Evolutionary conservation across 202 grass and related monocot species (phyloP).

Genomic region (Panicum hallii): DNA sequence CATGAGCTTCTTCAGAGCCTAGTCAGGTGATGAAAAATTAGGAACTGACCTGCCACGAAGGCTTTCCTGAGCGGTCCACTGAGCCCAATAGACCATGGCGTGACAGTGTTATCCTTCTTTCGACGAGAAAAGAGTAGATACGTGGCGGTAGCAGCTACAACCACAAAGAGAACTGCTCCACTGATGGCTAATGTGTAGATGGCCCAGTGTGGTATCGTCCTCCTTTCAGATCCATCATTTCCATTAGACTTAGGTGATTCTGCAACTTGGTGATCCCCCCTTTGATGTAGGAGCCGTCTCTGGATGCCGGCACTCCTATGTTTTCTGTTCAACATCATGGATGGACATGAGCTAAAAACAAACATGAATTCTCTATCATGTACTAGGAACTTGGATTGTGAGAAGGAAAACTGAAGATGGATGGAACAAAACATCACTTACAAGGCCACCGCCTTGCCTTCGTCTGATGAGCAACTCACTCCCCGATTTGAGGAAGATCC

Average conservation of each 20-base stretch:
- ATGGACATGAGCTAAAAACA: neutral
- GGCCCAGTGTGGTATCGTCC: conserved; percentile 15
- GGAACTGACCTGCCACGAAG: conserved; percentile 66
- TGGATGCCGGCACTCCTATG: neutral
- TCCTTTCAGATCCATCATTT: neutral
- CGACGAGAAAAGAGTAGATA: conserved; percentile 50
- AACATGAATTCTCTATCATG: neutral
- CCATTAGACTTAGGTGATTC: neutral
- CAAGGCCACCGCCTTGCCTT: conserved; percentile 47
- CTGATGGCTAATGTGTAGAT: conserved; percentile 38
- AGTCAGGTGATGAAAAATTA: neutral
- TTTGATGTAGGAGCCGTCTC: conserved; percentile 22
- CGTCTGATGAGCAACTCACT: conserved; percentile 50
- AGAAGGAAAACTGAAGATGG: conserved; percentile 1
- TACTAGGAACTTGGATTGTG: neutral
- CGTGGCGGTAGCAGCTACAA: conserved; percentile 10
- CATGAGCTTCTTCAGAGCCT: neutral
- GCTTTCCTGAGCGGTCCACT: conserved; percentile 74
- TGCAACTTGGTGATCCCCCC: neutral
- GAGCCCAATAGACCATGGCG: conserved; percentile 70
- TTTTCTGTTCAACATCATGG: conserved; percentile 34
- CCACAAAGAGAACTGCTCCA: conserved; percentile 51
- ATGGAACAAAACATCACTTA: conserved; percentile 62
- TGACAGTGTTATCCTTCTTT: conserved; percentile 61
- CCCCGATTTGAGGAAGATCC: conserved; percentile 52